Percentiles rank a stretch among this genome's conserved stretches.
phyloP scores from a whole-genome alignment of 371 early-diverging fungal genomes.

The Synchytrium microbalum region DNA sequence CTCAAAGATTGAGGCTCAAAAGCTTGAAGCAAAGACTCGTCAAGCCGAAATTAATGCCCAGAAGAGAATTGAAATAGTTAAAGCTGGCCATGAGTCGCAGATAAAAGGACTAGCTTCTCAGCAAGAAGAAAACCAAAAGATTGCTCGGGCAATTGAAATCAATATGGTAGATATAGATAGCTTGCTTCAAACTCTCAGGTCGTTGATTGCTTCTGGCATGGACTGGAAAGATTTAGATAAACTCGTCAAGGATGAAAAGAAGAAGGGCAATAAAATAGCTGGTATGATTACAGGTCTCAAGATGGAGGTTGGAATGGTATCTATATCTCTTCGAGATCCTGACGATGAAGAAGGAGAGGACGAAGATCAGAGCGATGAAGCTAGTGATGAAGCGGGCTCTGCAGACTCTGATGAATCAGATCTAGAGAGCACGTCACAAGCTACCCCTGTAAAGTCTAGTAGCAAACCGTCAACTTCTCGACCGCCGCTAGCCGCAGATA shows the following conservation, averaged over 20 bases:
- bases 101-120: slow-evolving; percentile 61
- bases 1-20: slow-evolving; percentile 83
- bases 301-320: slow-evolving; percentile 64
- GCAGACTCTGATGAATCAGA: slow-evolving; percentile 37
- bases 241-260: slow-evolving; percentile 74
- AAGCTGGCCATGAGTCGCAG: slow-evolving; percentile 69
- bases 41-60: slow-evolving; percentile 61
- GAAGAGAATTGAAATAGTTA: slow-evolving; percentile 76
- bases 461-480: neutral
- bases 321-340: slow-evolving; percentile 43
- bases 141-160: slow-evolving; percentile 74
- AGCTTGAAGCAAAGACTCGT: slow-evolving; percentile 57
- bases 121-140: slow-evolving; percentile 54
- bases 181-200: slow-evolving; percentile 73
- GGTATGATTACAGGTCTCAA: slow-evolving; percentile 61
- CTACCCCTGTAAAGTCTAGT: slow-evolving; percentile 4
- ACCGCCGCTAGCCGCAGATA: slow-evolving; percentile 51
- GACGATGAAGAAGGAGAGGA: slow-evolving; percentile 26
- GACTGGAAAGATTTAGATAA: slow-evolving; percentile 92
- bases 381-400: slow-evolving; percentile 10
- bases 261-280: slow-evolving; percentile 72
- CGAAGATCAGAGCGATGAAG: slow-evolving; percentile 14
- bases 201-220: slow-evolving; percentile 85
- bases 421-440: slow-evolving; percentile 21
- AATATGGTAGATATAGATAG: slow-evolving; percentile 80